Evolutionary conservation across 2,329 filamentous ascomycete genomes (phyloP).

Genomic region (Fusarium odoratissimum): DNA sequence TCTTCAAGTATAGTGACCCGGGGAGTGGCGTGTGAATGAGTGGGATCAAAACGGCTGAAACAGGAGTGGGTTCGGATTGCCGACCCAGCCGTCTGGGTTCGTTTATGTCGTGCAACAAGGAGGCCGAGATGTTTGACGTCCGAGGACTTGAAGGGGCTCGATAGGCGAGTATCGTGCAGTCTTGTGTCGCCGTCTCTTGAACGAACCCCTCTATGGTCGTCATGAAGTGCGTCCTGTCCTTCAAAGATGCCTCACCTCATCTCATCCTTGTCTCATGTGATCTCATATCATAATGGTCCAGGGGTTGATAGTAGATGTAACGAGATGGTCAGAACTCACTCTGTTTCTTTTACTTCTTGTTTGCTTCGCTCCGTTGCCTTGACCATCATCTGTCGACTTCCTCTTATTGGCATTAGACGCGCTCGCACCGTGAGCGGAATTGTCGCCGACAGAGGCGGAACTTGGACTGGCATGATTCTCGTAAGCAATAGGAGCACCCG

Average conservation of each 20-base stretch:
- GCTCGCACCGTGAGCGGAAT: constrained; percentile 57
- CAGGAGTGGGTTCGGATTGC: not conserved
- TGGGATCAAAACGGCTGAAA: not conserved
- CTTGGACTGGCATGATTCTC: constrained; percentile 51
- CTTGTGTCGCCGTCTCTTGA: not conserved
- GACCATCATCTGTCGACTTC: constrained; percentile 57
- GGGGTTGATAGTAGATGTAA: not conserved
- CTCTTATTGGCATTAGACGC: constrained; percentile 49
- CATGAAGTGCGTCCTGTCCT: not conserved
- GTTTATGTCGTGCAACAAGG: constrained; percentile 23
- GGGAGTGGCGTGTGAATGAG: not conserved
- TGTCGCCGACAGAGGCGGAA: constrained; percentile 60
- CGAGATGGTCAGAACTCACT: constrained; percentile 53
- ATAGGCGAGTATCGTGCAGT: constrained; percentile 20
- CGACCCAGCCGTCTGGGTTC: constrained; percentile 6
- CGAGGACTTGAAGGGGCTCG: not conserved
- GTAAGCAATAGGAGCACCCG: constrained; percentile 48
- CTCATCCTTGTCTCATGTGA: constrained; percentile 11
- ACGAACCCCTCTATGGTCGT: not conserved
- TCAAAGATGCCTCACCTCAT: constrained; percentile 1
- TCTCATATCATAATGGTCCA: constrained; percentile 8
- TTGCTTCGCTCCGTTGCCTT: constrained; percentile 54
- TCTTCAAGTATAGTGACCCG: not conserved
- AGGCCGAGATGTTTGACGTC: constrained; percentile 1
- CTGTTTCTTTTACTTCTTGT: constrained; percentile 71